Evolutionary conservation across 1,284 basidiomycete genomes (phyloP).

Genomic region (Hemileia vastatrix): DNA sequence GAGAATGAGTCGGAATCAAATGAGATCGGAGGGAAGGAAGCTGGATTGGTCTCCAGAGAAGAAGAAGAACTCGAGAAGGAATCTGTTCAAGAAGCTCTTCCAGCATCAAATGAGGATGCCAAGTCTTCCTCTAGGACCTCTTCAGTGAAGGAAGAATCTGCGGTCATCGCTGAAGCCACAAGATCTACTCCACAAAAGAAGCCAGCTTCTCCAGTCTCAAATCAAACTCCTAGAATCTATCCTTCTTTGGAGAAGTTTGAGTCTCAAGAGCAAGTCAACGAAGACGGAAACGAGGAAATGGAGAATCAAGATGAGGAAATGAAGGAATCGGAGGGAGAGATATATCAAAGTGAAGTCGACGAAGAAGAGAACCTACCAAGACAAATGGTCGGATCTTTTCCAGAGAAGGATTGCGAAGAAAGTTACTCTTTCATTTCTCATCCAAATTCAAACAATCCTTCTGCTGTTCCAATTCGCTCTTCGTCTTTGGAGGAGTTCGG

Average conservation of each 20-base stretch:
- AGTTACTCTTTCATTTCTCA: too few relatives aligned
- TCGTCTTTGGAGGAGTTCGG: too few relatives aligned
- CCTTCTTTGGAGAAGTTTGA: not conserved
- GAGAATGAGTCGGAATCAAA: too few relatives aligned
- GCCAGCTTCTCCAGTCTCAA: not conserved
- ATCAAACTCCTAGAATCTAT: not conserved
- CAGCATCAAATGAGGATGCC: too few relatives aligned
- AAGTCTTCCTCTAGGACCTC: too few relatives aligned
- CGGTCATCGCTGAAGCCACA: not conserved
- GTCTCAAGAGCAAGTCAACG: conserved; percentile 2
- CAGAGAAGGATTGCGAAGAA: not conserved
- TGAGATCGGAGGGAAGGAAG: too few relatives aligned
- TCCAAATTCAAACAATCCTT: too few relatives aligned
- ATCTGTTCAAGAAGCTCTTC: too few relatives aligned
- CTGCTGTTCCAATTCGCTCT: too few relatives aligned
- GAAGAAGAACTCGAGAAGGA: too few relatives aligned
- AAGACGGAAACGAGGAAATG: not conserved
- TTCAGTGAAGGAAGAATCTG: too few relatives aligned
- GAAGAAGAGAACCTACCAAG: not conserved
- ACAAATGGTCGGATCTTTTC: not conserved
- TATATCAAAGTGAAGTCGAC: not conserved
- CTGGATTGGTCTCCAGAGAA: too few relatives aligned
- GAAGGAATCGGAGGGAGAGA: not conserved
- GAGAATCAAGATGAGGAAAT: conserved; percentile 4
- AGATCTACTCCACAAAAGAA: not conserved